These are phyloP conservation scores for Gastrolobium bilobum DNA, from an alignment of 306 rosid genomes.

Conservation along the genomic window DNA sequence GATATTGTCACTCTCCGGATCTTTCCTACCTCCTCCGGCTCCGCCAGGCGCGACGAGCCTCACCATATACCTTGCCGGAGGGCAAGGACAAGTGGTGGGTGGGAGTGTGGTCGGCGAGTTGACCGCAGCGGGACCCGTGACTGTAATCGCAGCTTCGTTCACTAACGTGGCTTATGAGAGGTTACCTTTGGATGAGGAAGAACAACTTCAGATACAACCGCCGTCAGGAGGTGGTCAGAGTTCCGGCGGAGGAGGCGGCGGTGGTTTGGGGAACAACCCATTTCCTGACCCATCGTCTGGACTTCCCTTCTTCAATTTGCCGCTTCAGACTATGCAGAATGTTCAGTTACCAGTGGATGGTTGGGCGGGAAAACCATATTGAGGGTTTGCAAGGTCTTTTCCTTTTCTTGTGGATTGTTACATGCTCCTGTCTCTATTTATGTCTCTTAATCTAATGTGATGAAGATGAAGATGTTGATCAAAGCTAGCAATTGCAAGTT, in stretches of 20 bases:
- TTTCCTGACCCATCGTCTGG: constrained; percentile 78
- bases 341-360: constrained; percentile 76
- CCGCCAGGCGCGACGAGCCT: constrained; percentile 92
- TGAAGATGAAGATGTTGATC: neutral
- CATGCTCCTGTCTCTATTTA: neutral
- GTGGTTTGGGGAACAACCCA: constrained; percentile 45
- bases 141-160: constrained; percentile 84
- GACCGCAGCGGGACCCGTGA: constrained; percentile 84
- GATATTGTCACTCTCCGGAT: constrained; percentile 83
- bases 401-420: neutral
- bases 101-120: constrained; percentile 92
- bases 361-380: constrained; percentile 52
- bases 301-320: constrained; percentile 83
- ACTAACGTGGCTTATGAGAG: constrained; percentile 91
- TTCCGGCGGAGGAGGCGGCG: constrained; percentile 47
- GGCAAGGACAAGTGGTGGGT: constrained; percentile 91
- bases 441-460: constrained; percentile 27
- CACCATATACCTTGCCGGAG: constrained; percentile 77
- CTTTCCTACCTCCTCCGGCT: constrained; percentile 91
- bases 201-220: constrained; percentile 62
- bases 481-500: neutral
- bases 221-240: constrained; percentile 9
- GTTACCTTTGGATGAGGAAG: constrained; percentile 81
- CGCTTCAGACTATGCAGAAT: constrained; percentile 70
- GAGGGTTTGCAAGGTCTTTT: neutral